These are phyloP conservation scores for Xeromyces bisporus DNA, from an alignment of 495 filamentous ascomycete species.

Conservation along the genomic window DNA sequence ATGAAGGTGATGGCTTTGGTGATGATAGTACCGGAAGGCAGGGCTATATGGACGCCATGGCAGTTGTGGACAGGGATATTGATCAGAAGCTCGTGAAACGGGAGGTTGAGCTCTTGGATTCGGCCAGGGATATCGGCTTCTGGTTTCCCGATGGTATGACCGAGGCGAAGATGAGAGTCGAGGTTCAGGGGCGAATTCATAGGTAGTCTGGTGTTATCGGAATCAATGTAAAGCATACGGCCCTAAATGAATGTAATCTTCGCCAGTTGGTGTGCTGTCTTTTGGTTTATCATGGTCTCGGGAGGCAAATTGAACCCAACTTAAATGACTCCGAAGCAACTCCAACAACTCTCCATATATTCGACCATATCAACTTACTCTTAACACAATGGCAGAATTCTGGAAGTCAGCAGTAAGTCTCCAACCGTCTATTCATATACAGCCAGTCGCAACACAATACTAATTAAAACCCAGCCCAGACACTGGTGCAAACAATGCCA, in stretches of 20 bases:
- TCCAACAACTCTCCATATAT: too few species aligned
- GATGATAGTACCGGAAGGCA: slow-evolving; percentile 1
- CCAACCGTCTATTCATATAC: not conserved
- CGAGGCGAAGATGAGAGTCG: slow-evolving; percentile 53
- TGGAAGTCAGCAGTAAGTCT: slow-evolving; percentile 83
- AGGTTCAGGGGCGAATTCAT: slow-evolving; percentile 12
- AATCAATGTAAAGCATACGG: too few species aligned
- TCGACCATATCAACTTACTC: too few species aligned
- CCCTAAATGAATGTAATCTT: too few species aligned
- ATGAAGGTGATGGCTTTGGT: slow-evolving; percentile 22
- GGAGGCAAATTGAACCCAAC: too few species aligned
- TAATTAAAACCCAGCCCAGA: slow-evolving; percentile 38
- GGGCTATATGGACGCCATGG: not conserved
- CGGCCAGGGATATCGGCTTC: slow-evolving; percentile 64
- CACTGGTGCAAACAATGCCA: slow-evolving; percentile 98
- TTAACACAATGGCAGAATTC: slow-evolving; percentile 74
- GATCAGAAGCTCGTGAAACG: slow-evolving; percentile 44
- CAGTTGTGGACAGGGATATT: slow-evolving; percentile 8
- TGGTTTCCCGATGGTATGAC: slow-evolving; percentile 48
- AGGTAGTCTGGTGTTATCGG: too few species aligned
- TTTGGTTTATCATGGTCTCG: too few species aligned
- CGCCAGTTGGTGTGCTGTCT: too few species aligned
- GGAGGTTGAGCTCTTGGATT: slow-evolving; percentile 68
- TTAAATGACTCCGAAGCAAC: too few species aligned
- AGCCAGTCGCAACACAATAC: not conserved